Evolutionary conservation across 2,329 filamentous ascomycete species (phyloP).

Genomic region (Fusarium sp.): DNA sequence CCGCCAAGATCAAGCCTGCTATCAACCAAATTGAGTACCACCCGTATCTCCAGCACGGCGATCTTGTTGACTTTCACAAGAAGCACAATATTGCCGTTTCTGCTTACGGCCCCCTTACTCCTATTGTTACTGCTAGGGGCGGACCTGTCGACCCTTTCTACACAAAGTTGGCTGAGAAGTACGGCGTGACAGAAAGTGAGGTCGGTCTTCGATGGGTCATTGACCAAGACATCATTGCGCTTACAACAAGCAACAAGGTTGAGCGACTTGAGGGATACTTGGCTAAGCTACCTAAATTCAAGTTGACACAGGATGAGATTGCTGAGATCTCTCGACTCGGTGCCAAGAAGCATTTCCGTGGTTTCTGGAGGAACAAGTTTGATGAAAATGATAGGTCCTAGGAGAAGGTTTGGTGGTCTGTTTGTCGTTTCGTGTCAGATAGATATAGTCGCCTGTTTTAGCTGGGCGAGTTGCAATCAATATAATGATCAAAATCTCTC

Average conservation of each 20-base stretch:
- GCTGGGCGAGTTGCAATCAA: neutral
- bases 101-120: conserved; percentile 66
- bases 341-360: conserved; percentile 68
- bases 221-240: conserved; percentile 66
- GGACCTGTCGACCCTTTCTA: conserved; percentile 66
- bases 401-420: neutral
- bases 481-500: neutral
- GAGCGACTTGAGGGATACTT: conserved; percentile 67
- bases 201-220: conserved; percentile 69
- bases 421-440: neutral
- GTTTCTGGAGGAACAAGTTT: conserved; percentile 67
- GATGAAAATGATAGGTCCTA: conserved; percentile 59
- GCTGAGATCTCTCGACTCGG: conserved; percentile 66
- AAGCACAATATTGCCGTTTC: conserved; percentile 66
- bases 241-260: conserved; percentile 70
- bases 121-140: conserved; percentile 57
- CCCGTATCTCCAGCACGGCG: conserved; percentile 75
- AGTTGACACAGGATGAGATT: conserved; percentile 69
- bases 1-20: conserved; percentile 70
- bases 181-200: conserved; percentile 65
- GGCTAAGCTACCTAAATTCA: conserved; percentile 62
- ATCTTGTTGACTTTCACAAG: conserved; percentile 67
- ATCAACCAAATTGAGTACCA: conserved; percentile 87
- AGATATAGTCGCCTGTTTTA: neutral
- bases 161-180: conserved; percentile 64